Conservation (phyloP, 495 filamentous ascomycete genomes). For the Clavariopsis aquatica region DNA sequence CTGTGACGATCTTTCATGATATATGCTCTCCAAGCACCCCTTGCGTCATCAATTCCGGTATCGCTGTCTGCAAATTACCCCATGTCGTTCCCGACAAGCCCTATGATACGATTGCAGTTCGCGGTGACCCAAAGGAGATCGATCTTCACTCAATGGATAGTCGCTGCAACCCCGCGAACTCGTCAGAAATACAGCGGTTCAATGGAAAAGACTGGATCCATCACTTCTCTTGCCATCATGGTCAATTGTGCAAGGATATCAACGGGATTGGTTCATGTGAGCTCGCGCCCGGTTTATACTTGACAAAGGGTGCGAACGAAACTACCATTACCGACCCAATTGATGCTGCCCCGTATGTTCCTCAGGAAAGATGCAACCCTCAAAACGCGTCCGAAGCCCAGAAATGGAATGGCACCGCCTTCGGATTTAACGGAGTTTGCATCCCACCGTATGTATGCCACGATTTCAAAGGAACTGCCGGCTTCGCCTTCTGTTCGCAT, state of each 20-base stretch:
- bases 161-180: conserved; percentile 1
- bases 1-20: no score
- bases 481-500: neutral
- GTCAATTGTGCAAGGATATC: conserved; percentile 3
- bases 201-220: neutral
- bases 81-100: no score
- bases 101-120: no score
- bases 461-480: neutral
- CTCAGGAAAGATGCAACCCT: neutral
- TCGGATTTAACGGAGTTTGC: neutral
- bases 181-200: conserved; percentile 7
- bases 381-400: neutral
- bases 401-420: neutral
- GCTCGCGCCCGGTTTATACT: neutral
- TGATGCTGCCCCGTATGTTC: neutral
- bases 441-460: neutral
- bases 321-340: neutral
- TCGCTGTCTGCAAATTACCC: no score
- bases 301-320: neutral
- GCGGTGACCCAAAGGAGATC: no score
- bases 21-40: no score
- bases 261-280: conserved; percentile 1
- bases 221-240: neutral
- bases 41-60: no score
- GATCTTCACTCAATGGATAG: neutral